phyloP scores from a whole-genome alignment of 129 eudicot species.

The Flaveria bidentis region DNA sequence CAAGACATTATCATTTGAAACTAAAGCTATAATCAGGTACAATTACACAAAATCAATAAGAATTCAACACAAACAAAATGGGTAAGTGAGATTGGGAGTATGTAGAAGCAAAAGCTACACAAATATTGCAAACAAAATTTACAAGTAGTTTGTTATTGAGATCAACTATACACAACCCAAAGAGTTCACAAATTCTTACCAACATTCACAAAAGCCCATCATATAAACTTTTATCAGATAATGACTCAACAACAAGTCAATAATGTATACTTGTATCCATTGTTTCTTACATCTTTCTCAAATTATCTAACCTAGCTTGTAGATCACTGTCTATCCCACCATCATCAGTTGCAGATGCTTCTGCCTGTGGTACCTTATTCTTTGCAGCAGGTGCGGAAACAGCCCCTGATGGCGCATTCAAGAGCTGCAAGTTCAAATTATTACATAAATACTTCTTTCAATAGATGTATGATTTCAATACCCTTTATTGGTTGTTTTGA shows the following conservation, averaged over 20 bases:
- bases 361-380: conserved; percentile 65
- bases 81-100: no score
- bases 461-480: background rate
- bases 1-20: no score
- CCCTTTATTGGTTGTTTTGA: background rate
- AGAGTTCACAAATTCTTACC: background rate
- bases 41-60: background rate
- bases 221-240: background rate
- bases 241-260: background rate
- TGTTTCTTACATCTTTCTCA: conserved; percentile 66
- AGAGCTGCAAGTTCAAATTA: conserved; percentile 49
- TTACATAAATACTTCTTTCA: conserved; percentile 9
- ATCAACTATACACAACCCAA: conserved; percentile 16
- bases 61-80: no score
- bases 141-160: background rate
- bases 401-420: conserved; percentile 74
- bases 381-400: conserved; percentile 75
- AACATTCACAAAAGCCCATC: background rate
- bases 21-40: background rate
- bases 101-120: background rate
- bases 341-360: conserved; percentile 69
- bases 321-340: conserved; percentile 87
- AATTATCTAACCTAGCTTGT: conserved; percentile 95
- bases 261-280: background rate
- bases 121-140: background rate